Conservation (phyloP, 176 grass and related monocot species). For the Lolium rigidum region DNA sequence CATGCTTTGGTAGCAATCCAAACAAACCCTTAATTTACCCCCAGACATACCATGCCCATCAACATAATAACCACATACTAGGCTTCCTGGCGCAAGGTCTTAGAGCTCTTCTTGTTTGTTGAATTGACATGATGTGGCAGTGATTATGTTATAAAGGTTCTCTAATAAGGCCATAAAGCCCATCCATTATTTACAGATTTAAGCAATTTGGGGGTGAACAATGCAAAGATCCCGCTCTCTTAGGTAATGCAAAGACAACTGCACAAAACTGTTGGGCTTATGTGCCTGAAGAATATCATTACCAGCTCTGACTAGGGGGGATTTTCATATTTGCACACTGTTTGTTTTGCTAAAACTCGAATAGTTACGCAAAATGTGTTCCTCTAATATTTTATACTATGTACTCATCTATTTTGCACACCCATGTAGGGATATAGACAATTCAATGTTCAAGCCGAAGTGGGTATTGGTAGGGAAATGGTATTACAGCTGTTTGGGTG, state of each 20-base stretch:
- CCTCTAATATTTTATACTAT: background rate
- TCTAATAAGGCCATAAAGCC: background rate
- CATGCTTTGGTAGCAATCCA: no score
- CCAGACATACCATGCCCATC: background rate
- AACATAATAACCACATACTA: background rate
- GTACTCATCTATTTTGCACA: background rate
- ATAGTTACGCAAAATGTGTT: background rate
- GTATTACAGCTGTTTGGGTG: conserved; percentile 14
- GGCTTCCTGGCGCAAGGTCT: background rate
- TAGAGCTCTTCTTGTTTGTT: background rate
- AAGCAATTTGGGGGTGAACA: background rate
- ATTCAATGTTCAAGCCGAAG: conserved; percentile 9
- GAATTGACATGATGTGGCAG: background rate
- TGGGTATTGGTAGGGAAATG: background rate
- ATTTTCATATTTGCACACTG: background rate
- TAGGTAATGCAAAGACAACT: background rate
- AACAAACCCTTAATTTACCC: background rate
- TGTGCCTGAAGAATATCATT: background rate
- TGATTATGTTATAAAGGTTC: background rate
- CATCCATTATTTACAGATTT: background rate
- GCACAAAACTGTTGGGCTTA: background rate
- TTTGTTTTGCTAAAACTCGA: conserved; percentile 12
- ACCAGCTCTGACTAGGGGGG: background rate
- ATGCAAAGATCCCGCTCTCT: background rate
- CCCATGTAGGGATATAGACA: background rate